Conservation (phyloP, 2,329 filamentous ascomycete species). For the Calcarisporium arbuscula region DNA sequence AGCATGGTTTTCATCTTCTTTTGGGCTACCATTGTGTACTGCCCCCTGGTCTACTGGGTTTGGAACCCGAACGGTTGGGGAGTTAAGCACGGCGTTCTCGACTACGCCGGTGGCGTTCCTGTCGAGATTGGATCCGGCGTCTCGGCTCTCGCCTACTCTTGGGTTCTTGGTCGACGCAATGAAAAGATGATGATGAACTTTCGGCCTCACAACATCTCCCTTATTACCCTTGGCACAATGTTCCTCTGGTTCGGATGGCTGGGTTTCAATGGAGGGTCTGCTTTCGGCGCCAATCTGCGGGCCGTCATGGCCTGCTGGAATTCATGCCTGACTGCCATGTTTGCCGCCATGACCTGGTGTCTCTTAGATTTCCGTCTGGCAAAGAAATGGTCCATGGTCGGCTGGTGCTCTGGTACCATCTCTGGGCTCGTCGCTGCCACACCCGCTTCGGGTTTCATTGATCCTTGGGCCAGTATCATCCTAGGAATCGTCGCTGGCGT, state of each 20-base stretch:
- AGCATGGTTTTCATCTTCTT: slow-evolving; percentile 93
- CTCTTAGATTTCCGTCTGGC: slow-evolving; percentile 92
- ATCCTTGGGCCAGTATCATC: slow-evolving; percentile 60
- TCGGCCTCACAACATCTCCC: slow-evolving; percentile 95
- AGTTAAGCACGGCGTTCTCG: slow-evolving; percentile 82
- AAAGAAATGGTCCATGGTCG: slow-evolving; percentile 82
- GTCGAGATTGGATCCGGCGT: slow-evolving; percentile 96
- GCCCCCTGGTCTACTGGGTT: slow-evolving; percentile 90
- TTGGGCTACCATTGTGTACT: slow-evolving; percentile 97
- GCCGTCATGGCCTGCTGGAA: slow-evolving; percentile 98
- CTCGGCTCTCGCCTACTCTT: slow-evolving; percentile 89
- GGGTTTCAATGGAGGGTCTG: slow-evolving; percentile 94
- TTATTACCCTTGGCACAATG: slow-evolving; percentile 91
- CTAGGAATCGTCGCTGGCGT: slow-evolving; percentile 62
- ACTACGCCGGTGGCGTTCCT: slow-evolving; percentile 93
- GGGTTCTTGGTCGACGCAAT: slow-evolving; percentile 91
- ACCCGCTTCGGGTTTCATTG: slow-evolving; percentile 61
- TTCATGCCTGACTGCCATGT: slow-evolving; percentile 87
- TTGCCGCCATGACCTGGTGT: slow-evolving; percentile 88
- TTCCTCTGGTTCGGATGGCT: slow-evolving; percentile 99
- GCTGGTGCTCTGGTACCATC: slow-evolving; percentile 67
- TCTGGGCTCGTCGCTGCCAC: slow-evolving; percentile 66
- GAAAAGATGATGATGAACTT: slow-evolving; percentile 99
- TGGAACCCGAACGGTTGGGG: slow-evolving; percentile 96
- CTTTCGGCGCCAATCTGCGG: slow-evolving; percentile 89